A percentile compares a stretch with the other conserved stretches of the same genome.
phyloP scores from a whole-genome alignment of 2,329 filamentous ascomycete species.

The Hypoxylon sp. region DNA sequence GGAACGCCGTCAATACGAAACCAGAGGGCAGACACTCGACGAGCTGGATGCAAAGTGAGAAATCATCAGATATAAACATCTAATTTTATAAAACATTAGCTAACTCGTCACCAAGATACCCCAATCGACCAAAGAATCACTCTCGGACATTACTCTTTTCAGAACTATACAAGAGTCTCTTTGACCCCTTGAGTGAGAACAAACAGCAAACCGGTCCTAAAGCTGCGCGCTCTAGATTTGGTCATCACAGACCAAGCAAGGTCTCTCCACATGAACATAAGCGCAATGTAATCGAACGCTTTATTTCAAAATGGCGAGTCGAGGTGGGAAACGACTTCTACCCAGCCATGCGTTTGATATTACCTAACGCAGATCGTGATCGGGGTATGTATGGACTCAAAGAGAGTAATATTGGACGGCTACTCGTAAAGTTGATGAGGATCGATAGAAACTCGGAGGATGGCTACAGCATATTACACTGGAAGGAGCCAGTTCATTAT shows the following conservation, averaged over 20 bases:
- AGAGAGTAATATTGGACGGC: constrained; percentile 87
- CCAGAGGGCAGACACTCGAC: constrained; percentile 49
- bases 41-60: constrained; percentile 57
- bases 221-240: constrained; percentile 64
- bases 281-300: constrained; percentile 82
- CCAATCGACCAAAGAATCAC: constrained; percentile 82
- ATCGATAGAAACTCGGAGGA: constrained; percentile 92
- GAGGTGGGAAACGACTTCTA: constrained; percentile 94
- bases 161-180: constrained; percentile 77
- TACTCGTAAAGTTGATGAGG: constrained; percentile 91
- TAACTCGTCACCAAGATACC: constrained; percentile 66
- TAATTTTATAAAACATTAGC: not conserved
- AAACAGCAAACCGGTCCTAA: constrained; percentile 74
- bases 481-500: constrained; percentile 85
- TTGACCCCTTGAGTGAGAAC: constrained; percentile 81
- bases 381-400: constrained; percentile 93
- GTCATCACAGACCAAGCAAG: constrained; percentile 65
- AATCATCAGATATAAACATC: not conserved
- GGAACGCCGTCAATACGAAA: constrained; percentile 61
- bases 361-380: constrained; percentile 92
- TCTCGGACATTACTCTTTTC: constrained; percentile 83
- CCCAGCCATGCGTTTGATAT: constrained; percentile 87
- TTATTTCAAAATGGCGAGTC: constrained; percentile 85
- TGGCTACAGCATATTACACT: constrained; percentile 83
- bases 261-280: constrained; percentile 79